These are phyloP conservation scores for Agrocybe chaxingu DNA, from an alignment of 768 basidiomycete genomes.

Conservation along the genomic window DNA sequence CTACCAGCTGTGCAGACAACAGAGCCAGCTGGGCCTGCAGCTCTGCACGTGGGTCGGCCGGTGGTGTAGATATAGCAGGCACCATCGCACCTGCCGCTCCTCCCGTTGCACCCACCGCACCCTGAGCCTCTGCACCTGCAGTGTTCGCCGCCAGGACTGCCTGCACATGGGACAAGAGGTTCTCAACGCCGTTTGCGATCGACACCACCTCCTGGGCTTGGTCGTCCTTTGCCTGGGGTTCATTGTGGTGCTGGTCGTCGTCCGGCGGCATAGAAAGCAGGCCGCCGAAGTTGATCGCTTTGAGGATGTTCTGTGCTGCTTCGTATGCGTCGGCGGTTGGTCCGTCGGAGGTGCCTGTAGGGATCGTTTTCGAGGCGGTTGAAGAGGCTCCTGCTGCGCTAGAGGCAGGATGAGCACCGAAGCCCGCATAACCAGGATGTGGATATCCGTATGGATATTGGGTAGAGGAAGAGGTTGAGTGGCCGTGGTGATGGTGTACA, in stretches of 20 bases:
- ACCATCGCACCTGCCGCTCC: background rate
- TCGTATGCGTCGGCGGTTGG: conserved; percentile 67
- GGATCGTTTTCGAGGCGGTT: conserved; percentile 8
- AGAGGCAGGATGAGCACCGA: conserved; percentile 19
- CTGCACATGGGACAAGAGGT: conserved; percentile 26
- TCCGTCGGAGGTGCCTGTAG: conserved; percentile 25
- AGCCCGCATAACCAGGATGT: conserved; percentile 15
- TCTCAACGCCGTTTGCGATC: conserved; percentile 17
- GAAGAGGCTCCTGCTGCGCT: conserved; percentile 8
- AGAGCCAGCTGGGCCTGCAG: conserved; percentile 73
- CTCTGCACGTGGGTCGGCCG: conserved; percentile 46
- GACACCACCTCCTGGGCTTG: conserved; percentile 1
- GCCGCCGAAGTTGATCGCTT: conserved; percentile 70
- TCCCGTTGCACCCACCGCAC: background rate
- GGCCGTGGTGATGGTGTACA: conserved; percentile 30
- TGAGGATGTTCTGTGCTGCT: conserved; percentile 73
- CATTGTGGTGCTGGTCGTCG: conserved; percentile 19
- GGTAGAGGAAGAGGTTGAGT: conserved; percentile 15
- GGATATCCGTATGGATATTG: conserved; percentile 31
- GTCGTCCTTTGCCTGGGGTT: background rate
- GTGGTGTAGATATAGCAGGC: no score
- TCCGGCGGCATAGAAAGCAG: conserved; percentile 41
- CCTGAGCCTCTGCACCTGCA: conserved; percentile 1
- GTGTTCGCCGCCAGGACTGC: conserved; percentile 20
- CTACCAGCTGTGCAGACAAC: conserved; percentile 68